A percentile compares a stretch with the other conserved stretches of the same genome.
Evolutionary conservation across 2,329 filamentous ascomycete species (phyloP).

Genomic region (Sclerotinia sclerotiorum): DNA sequence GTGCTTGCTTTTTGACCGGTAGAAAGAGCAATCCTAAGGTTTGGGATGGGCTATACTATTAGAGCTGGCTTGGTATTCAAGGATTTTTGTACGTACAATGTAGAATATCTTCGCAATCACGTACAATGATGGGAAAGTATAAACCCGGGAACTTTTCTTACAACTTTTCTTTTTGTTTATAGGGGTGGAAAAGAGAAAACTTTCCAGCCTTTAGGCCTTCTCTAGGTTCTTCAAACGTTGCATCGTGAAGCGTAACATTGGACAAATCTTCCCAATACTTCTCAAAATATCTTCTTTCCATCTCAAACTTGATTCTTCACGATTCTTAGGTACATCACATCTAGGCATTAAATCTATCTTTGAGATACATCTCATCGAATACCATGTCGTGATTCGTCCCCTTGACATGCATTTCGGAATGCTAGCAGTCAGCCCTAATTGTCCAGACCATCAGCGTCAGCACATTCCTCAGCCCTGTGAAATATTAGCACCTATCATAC

Average conservation of each 20-base stretch:
- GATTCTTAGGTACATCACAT: neutral
- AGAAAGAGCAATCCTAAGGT: neutral
- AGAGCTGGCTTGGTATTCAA: too few species aligned
- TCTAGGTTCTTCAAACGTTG: neutral
- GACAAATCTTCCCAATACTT: neutral
- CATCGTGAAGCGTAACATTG: neutral
- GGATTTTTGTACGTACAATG: neutral
- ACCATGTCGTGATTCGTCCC: neutral
- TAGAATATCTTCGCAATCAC: neutral
- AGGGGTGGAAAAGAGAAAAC: neutral
- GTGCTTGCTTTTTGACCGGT: neutral
- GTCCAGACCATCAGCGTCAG: constrained; percentile 2
- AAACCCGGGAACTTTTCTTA: neutral
- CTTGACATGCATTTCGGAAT: neutral
- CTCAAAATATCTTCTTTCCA: too few species aligned
- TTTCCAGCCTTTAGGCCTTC: neutral
- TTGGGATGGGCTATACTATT: neutral
- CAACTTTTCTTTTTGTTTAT: neutral
- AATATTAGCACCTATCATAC: neutral
- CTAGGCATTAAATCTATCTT: neutral
- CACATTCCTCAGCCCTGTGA: constrained; percentile 20
- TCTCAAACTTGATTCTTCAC: neutral
- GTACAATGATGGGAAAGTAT: neutral
- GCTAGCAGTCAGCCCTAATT: constrained; percentile 29
- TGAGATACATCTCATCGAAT: neutral